Conservation (phyloP, 2,329 filamentous ascomycete species). For the Cladophialophora yegresii region DNA sequence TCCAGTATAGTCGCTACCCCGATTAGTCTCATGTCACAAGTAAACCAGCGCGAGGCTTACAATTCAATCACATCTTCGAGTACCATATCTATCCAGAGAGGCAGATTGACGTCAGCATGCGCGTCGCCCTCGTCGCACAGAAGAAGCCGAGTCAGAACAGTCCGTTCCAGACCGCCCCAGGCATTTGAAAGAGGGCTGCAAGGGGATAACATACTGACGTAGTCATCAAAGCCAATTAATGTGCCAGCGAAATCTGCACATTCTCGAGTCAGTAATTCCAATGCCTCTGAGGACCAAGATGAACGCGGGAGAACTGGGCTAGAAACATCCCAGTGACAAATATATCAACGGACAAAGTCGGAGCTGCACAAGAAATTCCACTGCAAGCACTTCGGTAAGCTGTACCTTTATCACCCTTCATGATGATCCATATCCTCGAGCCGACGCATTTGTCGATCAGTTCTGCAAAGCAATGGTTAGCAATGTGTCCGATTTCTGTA, state of each 20-base stretch:
- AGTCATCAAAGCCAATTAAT: constrained; percentile 95
- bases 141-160: not conserved
- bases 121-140: not conserved
- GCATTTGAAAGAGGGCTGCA: not conserved
- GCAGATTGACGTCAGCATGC: not conserved
- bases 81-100: constrained; percentile 76
- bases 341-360: not conserved
- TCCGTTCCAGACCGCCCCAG: not conserved
- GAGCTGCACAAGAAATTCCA: not conserved
- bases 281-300: too few species aligned
- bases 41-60: constrained; percentile 54
- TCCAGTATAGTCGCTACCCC: constrained; percentile 71
- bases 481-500: not conserved
- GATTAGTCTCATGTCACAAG: not conserved
- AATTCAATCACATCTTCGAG: constrained; percentile 96
- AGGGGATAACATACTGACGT: constrained; percentile 70
- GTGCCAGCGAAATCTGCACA: constrained; percentile 87
- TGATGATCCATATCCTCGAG: constrained; percentile 96
- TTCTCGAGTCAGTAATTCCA: constrained; percentile 6
- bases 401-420: constrained; percentile 97
- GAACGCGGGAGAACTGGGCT: too few species aligned
- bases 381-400: too few species aligned
- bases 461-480: constrained; percentile 59
- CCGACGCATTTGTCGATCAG: constrained; percentile 99
- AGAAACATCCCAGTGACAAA: not conserved